Conservation (phyloP, 257 asterid species). For the Solanum etuberosum region DNA sequence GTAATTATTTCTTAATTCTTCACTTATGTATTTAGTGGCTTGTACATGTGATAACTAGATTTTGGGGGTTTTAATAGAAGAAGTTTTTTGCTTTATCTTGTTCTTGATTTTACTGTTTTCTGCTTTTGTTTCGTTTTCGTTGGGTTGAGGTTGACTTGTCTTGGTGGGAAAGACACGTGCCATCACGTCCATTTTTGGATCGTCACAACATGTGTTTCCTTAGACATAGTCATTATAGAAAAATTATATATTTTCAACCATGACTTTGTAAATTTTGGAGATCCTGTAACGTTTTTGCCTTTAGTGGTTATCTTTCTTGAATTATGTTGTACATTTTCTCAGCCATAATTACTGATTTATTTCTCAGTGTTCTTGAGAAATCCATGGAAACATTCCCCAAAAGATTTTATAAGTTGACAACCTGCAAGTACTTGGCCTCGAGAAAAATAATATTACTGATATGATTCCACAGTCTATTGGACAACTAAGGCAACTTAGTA, state of each 20-base stretch:
- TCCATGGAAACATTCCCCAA: constrained; percentile 2
- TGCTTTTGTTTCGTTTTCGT: no score
- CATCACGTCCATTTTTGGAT: no score
- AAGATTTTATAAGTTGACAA: not conserved
- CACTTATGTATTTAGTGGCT: no score
- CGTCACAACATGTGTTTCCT: not conserved
- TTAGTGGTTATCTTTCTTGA: not conserved
- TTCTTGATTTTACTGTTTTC: no score
- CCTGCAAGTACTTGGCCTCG: not conserved
- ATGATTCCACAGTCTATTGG: constrained; percentile 1
- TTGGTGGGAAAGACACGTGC: no score
- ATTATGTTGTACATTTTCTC: not conserved
- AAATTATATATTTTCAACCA: not conserved
- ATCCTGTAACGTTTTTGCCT: no score
- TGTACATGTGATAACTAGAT: no score
- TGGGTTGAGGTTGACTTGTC: no score
- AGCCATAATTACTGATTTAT: not conserved
- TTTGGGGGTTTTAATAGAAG: no score
- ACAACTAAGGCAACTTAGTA: not conserved
- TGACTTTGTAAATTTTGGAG: not conserved
- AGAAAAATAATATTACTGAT: not conserved
- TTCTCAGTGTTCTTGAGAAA: not conserved
- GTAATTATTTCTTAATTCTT: no score
- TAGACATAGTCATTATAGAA: not conserved
- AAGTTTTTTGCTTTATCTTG: no score